Evolutionary conservation across 2,329 filamentous ascomycete genomes (phyloP).

Genomic region (Coniochaeta prunicola): DNA sequence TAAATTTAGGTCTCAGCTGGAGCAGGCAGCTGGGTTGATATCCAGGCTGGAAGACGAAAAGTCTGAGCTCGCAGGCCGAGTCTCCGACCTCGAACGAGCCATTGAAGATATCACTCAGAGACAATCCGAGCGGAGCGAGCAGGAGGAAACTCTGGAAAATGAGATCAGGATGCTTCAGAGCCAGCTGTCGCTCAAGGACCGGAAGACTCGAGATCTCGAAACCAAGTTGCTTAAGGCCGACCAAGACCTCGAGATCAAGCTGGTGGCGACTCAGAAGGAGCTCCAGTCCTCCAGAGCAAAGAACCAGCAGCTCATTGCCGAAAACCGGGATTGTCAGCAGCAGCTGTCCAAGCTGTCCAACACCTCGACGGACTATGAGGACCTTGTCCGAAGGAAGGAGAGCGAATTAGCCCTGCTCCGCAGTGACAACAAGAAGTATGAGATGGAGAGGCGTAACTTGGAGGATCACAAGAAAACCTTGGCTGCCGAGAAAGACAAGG

Average conservation of each 20-base stretch:
- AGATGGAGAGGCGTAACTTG: conserved; percentile 70
- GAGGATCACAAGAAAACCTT: conserved; percentile 72
- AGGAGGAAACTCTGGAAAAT: conserved; percentile 69
- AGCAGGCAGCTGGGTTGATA: conserved; percentile 87
- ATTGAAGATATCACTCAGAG: conserved; percentile 63
- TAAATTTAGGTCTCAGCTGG: conserved; percentile 70
- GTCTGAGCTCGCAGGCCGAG: conserved; percentile 58
- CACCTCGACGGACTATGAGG: conserved; percentile 91
- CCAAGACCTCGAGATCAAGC: conserved; percentile 81
- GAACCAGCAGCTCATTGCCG: conserved; percentile 67
- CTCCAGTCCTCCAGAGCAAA: conserved; percentile 65
- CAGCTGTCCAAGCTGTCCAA: conserved; percentile 82
- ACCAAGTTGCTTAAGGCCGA: conserved; percentile 75
- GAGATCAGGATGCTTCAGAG: conserved; percentile 90
- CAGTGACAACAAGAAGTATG: conserved; percentile 74
- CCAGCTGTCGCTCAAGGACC: conserved; percentile 80
- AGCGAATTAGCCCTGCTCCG: conserved; percentile 84
- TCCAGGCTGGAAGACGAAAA: conserved; percentile 82
- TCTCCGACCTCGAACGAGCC: conserved; percentile 62
- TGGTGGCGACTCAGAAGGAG: conserved; percentile 72
- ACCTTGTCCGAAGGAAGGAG: conserved; percentile 87
- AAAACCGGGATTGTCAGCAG: conserved; percentile 76
- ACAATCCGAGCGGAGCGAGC: conserved; percentile 65
- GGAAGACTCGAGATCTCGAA: conserved; percentile 84
- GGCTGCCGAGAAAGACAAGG: conserved; percentile 68